A percentile compares a stretch with the other conserved stretches of the same genome.
phyloP scores from a whole-genome alignment of 257 asterid species.

The Avicennia marina region DNA sequence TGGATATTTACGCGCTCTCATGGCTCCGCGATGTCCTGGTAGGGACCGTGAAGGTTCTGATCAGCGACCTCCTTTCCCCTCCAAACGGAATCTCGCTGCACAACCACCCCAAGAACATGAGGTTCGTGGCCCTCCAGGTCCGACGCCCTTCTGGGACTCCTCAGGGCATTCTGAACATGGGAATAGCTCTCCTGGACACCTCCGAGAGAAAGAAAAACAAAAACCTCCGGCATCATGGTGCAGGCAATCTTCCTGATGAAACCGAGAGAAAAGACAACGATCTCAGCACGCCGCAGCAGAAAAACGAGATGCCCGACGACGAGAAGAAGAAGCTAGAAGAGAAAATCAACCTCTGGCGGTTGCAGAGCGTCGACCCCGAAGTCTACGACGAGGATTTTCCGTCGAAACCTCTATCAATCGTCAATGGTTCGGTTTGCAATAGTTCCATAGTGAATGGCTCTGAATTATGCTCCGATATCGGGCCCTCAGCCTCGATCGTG shows the following conservation, averaged over 20 bases:
- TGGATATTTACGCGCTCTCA: slow-evolving; percentile 53
- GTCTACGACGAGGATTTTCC: slow-evolving; percentile 33
- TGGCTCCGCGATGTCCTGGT: slow-evolving; percentile 66
- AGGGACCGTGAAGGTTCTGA: slow-evolving; percentile 46
- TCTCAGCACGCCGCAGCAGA: not conserved
- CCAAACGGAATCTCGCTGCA: not conserved
- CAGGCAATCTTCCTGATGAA: too few relatives aligned
- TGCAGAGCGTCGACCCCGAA: slow-evolving; percentile 33
- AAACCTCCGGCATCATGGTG: too few relatives aligned
- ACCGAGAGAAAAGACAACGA: slow-evolving; percentile 7
- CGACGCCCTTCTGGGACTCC: slow-evolving; percentile 71
- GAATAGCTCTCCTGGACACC: slow-evolving; percentile 45
- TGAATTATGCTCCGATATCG: slow-evolving; percentile 75
- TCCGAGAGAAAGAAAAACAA: slow-evolving; percentile 21
- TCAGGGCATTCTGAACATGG: slow-evolving; percentile 84
- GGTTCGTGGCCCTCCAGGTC: slow-evolving; percentile 60
- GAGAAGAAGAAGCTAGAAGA: not conserved
- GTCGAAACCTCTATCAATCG: slow-evolving; percentile 28
- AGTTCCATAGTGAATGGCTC: slow-evolving; percentile 47
- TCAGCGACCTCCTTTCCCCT: slow-evolving; percentile 40
- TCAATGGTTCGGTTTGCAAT: slow-evolving; percentile 25
- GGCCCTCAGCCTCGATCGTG: slow-evolving; percentile 85
- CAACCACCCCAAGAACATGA: slow-evolving; percentile 13
- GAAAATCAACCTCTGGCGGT: slow-evolving; percentile 45
- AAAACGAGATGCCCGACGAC: slow-evolving; percentile 5